Percentiles rank a stretch among this genome's conserved stretches.
These are phyloP conservation scores for Boletus reticulatus DNA, from an alignment of 768 basidiomycete genomes.

Conservation along the genomic window DNA sequence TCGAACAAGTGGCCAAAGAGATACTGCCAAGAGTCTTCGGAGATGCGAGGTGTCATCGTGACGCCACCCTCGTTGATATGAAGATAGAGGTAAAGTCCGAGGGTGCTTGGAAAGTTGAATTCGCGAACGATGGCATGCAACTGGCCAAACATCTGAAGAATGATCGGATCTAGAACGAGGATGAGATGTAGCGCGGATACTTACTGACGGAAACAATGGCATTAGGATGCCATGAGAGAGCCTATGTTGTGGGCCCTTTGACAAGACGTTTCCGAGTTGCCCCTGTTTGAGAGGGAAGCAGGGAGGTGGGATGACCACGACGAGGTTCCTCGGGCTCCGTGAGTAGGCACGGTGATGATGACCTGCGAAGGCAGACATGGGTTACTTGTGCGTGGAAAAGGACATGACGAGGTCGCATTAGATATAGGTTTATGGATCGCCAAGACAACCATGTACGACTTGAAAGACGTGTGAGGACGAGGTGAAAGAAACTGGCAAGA, in stretches of 20 bases:
- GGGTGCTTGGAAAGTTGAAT: constrained; percentile 75
- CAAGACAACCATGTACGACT: too few species aligned
- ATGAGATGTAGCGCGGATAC: constrained; percentile 3
- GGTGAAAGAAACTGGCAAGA: too few species aligned
- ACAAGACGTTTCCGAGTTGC: constrained; percentile 54
- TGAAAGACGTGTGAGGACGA: too few species aligned
- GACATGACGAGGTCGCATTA: not conserved
- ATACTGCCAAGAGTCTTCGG: constrained; percentile 74
- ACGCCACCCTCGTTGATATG: constrained; percentile 57
- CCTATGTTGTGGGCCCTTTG: constrained; percentile 56
- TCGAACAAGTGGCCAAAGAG: constrained; percentile 67
- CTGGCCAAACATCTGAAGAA: constrained; percentile 67
- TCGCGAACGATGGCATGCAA: constrained; percentile 77
- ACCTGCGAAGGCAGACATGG: too few species aligned
- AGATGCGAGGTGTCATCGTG: constrained; percentile 64
- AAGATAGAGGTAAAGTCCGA: constrained; percentile 78
- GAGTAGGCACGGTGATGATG: constrained; percentile 37
- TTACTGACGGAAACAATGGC: constrained; percentile 72
- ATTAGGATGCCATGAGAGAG: constrained; percentile 68
- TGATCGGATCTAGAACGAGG: not conserved
- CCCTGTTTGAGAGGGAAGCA: constrained; percentile 59
- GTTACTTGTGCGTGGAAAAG: not conserved
- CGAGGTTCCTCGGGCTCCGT: constrained; percentile 48
- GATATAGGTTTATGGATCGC: constrained; percentile 6
- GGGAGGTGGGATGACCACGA: constrained; percentile 65